Percentiles rank a stretch among this genome's conserved stretches.
Evolutionary conservation across 768 basidiomycete species (phyloP).

Genomic region (Mycena sanguinolenta): DNA sequence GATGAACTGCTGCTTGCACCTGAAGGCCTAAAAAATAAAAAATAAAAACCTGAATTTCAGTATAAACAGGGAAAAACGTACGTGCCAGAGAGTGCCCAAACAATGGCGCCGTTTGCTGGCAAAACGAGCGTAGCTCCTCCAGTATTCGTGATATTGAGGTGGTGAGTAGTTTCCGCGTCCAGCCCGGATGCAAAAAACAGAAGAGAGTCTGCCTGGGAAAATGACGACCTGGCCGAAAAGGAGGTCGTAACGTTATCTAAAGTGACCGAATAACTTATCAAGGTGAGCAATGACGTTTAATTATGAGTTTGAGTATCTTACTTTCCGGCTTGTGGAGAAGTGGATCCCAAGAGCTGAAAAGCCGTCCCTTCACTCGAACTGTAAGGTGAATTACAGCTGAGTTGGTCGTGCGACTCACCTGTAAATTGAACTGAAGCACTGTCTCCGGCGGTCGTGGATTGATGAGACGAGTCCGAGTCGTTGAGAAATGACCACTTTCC

Average conservation of each 20-base stretch:
- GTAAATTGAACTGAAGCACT: constrained; percentile 56
- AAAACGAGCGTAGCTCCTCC: constrained; percentile 66
- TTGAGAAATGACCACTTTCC: constrained; percentile 67
- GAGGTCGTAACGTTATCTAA: constrained; percentile 63
- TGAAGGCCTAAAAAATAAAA: constrained; percentile 7
- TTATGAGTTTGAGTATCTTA: constrained; percentile 63
- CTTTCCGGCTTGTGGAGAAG: constrained; percentile 67
- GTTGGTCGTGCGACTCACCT: constrained; percentile 53
- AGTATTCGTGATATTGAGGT: constrained; percentile 68
- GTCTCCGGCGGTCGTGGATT: constrained; percentile 60
- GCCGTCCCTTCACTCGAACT: constrained; percentile 64
- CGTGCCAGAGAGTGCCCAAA: constrained; percentile 41
- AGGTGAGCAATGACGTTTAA: constrained; percentile 1
- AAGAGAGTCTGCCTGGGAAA: constrained; percentile 62
- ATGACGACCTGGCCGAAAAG: constrained; percentile 67
- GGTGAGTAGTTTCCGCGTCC: constrained; percentile 62
- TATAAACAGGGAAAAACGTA: constrained; percentile 42
- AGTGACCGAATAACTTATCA: constrained; percentile 30
- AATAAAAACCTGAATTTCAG: too few species aligned
- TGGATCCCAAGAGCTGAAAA: constrained; percentile 70
- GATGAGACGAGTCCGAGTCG: constrained; percentile 37
- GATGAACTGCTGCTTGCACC: constrained; percentile 24
- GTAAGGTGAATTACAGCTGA: constrained; percentile 16
- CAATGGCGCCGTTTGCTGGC: constrained; percentile 63
- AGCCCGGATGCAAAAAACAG: constrained; percentile 77